phyloP scores from a whole-genome alignment of 139 green algal genomes.

The Ostreobium quekettii region DNA sequence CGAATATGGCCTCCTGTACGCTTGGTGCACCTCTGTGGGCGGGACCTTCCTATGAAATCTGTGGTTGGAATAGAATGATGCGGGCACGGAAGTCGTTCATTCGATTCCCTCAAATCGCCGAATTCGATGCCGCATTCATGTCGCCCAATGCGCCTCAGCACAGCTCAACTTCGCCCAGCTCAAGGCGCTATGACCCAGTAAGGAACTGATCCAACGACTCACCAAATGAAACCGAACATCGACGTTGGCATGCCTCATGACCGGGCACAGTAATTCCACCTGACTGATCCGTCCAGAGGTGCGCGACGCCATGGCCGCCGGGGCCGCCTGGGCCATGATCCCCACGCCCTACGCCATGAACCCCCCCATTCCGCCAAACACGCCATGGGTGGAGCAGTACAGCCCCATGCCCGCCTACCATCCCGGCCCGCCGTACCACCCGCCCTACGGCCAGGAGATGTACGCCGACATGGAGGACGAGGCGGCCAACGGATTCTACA shows the following conservation, averaged over 20 bases:
- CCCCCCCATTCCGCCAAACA: neutral
- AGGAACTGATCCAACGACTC: constrained; percentile 4
- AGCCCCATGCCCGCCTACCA: neutral
- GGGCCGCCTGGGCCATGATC: neutral
- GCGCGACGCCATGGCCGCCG: neutral
- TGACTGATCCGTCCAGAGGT: neutral
- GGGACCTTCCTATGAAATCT: neutral
- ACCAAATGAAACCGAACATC: neutral
- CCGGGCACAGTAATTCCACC: too few relatives aligned
- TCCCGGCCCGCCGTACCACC: neutral
- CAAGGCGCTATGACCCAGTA: too few relatives aligned
- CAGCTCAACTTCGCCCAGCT: too few relatives aligned
- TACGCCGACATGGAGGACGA: neutral
- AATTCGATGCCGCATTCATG: too few relatives aligned
- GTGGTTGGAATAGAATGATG: neutral
- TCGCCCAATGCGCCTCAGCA: too few relatives aligned
- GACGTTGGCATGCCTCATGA: too few relatives aligned
- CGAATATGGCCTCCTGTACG: too few relatives aligned
- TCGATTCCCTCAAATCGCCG: too few relatives aligned
- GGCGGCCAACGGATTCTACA: too few relatives aligned
- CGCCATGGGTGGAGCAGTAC: neutral
- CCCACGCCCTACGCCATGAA: neutral
- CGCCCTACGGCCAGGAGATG: neutral
- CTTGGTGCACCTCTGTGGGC: neutral
- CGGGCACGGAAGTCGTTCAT: neutral